phyloP scores from a whole-genome alignment of 495 filamentous ascomycete species.

The Stereocaulon alpinum region DNA sequence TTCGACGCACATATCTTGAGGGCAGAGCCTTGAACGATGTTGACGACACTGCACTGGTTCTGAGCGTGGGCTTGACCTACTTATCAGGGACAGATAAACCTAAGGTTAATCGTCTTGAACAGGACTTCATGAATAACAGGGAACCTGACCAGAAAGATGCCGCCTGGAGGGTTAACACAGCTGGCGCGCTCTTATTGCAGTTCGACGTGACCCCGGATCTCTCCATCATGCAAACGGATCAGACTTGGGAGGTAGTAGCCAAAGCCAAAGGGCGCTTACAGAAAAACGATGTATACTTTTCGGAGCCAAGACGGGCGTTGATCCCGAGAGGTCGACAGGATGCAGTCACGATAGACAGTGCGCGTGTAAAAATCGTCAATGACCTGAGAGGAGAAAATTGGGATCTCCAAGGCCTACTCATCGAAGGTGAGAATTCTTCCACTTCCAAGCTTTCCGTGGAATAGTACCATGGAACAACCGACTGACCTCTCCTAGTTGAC shows the following conservation, averaged over 20 bases:
- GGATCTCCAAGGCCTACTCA: constrained; percentile 25
- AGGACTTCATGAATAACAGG: constrained; percentile 22
- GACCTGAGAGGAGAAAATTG: constrained; percentile 22
- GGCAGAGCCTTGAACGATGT: constrained; percentile 17
- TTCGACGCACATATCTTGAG: constrained; percentile 19
- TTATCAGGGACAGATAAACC: constrained; percentile 28
- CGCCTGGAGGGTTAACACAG: constrained; percentile 28
- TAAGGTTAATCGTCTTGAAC: constrained; percentile 26
- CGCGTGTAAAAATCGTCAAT: constrained; percentile 25
- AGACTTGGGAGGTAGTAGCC: constrained; percentile 16
- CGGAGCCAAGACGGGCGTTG: neutral
- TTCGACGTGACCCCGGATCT: constrained; percentile 26
- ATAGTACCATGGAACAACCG: neutral
- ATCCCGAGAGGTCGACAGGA: neutral
- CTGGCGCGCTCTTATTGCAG: constrained; percentile 24
- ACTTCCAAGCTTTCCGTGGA: too few species aligned
- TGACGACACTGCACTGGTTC: constrained; percentile 21
- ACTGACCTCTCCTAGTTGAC: constrained; percentile 18
- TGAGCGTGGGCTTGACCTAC: constrained; percentile 25
- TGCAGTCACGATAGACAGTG: constrained; percentile 26
- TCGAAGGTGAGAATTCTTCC: constrained; percentile 16
- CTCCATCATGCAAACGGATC: constrained; percentile 21
- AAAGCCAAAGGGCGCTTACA: constrained; percentile 9
- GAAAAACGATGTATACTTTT: neutral
- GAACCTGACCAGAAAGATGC: constrained; percentile 26